Conservation (phyloP, 768 basidiomycete species). For the Guyanaporus albipodus region DNA sequence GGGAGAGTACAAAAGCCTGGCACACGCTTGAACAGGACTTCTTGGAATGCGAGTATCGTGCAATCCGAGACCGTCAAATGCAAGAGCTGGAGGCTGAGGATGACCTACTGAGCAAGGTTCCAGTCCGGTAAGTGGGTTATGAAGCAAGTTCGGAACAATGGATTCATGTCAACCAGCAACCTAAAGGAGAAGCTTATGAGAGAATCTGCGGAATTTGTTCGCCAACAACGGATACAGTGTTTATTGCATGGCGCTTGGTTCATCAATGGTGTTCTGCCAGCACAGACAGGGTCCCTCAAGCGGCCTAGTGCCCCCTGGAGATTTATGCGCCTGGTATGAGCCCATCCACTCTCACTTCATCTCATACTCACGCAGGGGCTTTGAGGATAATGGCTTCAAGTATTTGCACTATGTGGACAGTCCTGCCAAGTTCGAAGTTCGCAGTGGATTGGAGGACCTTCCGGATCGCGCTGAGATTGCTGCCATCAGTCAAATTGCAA, state of each 20-base stretch:
- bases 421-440: slow-evolving; percentile 71
- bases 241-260: slow-evolving; percentile 92
- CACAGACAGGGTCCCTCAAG: slow-evolving; percentile 40
- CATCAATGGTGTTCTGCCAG: slow-evolving; percentile 64
- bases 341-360: background rate
- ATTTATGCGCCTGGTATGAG: slow-evolving; percentile 76
- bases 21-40: slow-evolving; percentile 81
- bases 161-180: slow-evolving; percentile 48
- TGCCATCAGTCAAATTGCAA: slow-evolving; percentile 73
- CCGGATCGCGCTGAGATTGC: slow-evolving; percentile 83
- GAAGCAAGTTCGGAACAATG: background rate
- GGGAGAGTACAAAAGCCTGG: slow-evolving; percentile 75
- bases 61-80: slow-evolving; percentile 86
- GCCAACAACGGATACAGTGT: slow-evolving; percentile 85
- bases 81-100: slow-evolving; percentile 86
- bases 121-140: slow-evolving; percentile 61
- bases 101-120: slow-evolving; percentile 79
- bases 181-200: slow-evolving; percentile 81
- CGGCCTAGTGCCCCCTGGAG: slow-evolving; percentile 72
- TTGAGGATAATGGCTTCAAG: slow-evolving; percentile 73
- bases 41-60: slow-evolving; percentile 76
- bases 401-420: slow-evolving; percentile 86
- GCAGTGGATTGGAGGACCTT: slow-evolving; percentile 80
- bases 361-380: background rate
- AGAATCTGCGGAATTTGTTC: slow-evolving; percentile 87